These are phyloP conservation scores for Cyclotella baltica DNA, from an alignment of 108 stramenopile genomes.

Conservation along the genomic window DNA sequence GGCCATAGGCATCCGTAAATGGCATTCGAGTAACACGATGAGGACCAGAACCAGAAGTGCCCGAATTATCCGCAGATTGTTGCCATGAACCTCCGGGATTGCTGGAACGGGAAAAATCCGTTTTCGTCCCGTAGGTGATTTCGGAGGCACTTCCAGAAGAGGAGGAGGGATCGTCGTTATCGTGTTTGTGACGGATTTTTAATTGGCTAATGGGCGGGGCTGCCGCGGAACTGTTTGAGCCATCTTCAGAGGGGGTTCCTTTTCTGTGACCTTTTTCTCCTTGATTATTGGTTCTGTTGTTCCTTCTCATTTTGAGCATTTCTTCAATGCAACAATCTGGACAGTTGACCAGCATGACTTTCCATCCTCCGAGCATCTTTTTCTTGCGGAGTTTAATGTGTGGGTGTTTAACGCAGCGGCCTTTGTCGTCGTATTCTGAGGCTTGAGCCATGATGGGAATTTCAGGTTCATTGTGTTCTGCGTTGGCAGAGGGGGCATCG, in stretches of 20 bases:
- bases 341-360: conserved; percentile 39
- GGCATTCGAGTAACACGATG: conserved; percentile 57
- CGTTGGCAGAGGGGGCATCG: conserved; percentile 1
- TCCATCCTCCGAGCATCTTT: conserved; percentile 55
- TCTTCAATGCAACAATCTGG: conserved; percentile 52
- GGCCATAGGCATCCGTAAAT: conserved; percentile 80
- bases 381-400: conserved; percentile 52
- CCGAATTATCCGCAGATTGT: conserved; percentile 21
- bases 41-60: conserved; percentile 17
- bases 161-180: conserved; percentile 30
- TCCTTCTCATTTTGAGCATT: conserved; percentile 37
- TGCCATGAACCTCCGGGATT: conserved; percentile 22
- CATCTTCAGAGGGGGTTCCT: not conserved
- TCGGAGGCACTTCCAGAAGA: conserved; percentile 38
- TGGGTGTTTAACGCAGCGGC: conserved; percentile 47
- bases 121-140: conserved; percentile 44
- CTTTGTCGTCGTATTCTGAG: conserved; percentile 39
- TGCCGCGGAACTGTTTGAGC: conserved; percentile 11
- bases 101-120: conserved; percentile 17
- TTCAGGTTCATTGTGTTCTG: conserved; percentile 10
- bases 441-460: conserved; percentile 6
- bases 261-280: not conserved
- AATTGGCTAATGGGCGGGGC: conserved; percentile 18
- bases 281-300: not conserved
- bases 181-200: conserved; percentile 5